A percentile compares a stretch with the other conserved stretches of the same genome.
These are phyloP conservation scores for Brassica carinata DNA, from an alignment of 345 rosid genomes.

Conservation along the genomic window DNA sequence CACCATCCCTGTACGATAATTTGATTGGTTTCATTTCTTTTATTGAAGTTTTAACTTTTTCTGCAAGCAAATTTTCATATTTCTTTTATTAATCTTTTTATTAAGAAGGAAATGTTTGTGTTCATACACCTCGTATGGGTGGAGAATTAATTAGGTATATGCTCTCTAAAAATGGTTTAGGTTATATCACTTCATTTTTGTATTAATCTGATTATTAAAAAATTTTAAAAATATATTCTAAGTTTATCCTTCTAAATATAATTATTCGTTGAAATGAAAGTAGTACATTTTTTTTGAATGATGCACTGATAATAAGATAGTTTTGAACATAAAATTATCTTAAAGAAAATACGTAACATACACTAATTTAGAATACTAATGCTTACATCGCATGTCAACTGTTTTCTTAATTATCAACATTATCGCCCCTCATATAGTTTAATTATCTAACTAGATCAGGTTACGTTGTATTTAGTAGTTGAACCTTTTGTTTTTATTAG, in stretches of 20 bases:
- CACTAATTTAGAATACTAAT: neutral
- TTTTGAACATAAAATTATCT: neutral
- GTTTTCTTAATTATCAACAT: neutral
- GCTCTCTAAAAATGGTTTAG: neutral
- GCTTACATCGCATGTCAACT: slow-evolving; percentile 18
- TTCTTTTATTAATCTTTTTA: neutral
- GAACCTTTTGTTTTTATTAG: neutral
- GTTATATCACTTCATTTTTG: neutral
- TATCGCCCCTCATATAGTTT: slow-evolving; percentile 2
- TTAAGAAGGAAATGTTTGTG: neutral
- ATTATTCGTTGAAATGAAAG: too few relatives aligned
- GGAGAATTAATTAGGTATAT: neutral
- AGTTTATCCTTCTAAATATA: neutral
- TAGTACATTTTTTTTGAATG: neutral
- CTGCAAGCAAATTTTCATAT: neutral
- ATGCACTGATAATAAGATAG: too few relatives aligned
- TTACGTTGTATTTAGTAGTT: neutral
- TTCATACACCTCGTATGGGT: slow-evolving; percentile 2
- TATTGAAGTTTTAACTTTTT: neutral
- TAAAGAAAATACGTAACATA: neutral
- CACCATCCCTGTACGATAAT: neutral
- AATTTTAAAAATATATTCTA: too few relatives aligned
- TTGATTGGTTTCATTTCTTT: neutral
- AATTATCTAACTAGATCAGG: neutral
- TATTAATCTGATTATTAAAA: too few relatives aligned